Conservation (phyloP, 306 rosid species). For the Fragaria vesca region DNA sequence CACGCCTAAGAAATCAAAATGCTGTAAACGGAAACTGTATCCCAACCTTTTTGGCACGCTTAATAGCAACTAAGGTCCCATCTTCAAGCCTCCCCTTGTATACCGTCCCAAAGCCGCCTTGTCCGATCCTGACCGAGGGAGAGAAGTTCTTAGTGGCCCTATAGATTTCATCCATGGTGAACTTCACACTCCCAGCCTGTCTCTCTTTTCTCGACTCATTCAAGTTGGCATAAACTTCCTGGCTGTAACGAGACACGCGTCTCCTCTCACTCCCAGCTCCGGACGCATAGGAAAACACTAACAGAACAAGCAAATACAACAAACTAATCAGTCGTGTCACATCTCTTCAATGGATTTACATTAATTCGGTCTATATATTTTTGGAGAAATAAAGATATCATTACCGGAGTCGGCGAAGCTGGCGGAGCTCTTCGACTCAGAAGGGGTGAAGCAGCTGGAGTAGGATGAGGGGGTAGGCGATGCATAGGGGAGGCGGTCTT, state of each 20-base stretch:
- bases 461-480: conserved; percentile 42
- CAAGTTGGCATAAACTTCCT: conserved; percentile 27
- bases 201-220: conserved; percentile 39
- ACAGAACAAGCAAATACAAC: conserved; percentile 10
- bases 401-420: conserved; percentile 46
- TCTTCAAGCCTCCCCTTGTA: conserved; percentile 71
- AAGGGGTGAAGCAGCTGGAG: conserved; percentile 76
- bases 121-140: conserved; percentile 78
- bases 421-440: conserved; percentile 44
- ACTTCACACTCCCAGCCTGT: conserved; percentile 54
- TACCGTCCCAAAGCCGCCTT: conserved; percentile 94
- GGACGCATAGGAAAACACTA: conserved; percentile 51
- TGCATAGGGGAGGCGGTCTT: not conserved
- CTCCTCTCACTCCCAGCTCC: conserved; percentile 45
- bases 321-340: not conserved
- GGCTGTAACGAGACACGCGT: conserved; percentile 39
- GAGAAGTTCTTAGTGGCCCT: conserved; percentile 81
- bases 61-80: conserved; percentile 79
- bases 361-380: too few relatives aligned
- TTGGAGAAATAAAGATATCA: too few relatives aligned
- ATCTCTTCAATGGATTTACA: too few relatives aligned
- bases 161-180: conserved; percentile 65
- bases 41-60: conserved; percentile 93
- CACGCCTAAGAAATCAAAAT: not conserved
- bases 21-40: not conserved